Percentiles rank a stretch among this genome's conserved stretches.
Evolutionary conservation across 192 early-diverging fungal genomes (phyloP).

Genomic region (Lunasporangiospora selenospora): DNA sequence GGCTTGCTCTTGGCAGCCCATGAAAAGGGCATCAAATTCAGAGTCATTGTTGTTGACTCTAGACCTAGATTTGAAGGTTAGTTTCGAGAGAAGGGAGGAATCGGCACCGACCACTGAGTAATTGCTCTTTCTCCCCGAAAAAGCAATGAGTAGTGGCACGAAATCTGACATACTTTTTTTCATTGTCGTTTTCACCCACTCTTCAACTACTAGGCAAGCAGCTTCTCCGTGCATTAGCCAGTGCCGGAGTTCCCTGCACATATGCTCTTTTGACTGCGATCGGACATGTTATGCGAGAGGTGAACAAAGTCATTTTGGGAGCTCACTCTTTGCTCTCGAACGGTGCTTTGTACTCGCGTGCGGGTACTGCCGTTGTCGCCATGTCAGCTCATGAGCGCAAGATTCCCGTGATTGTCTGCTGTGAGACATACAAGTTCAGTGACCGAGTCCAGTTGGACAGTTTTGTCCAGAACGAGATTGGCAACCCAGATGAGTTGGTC

Average conservation of each 20-base stretch:
- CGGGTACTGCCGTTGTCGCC: constrained; percentile 90
- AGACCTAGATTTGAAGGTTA: constrained; percentile 89
- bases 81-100: constrained; percentile 1
- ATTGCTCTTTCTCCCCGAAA: not conserved
- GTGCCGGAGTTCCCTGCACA: constrained; percentile 74
- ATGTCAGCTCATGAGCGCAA: constrained; percentile 87
- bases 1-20: constrained; percentile 80
- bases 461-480: constrained; percentile 96
- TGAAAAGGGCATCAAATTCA: constrained; percentile 76
- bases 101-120: not conserved
- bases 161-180: not conserved
- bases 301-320: constrained; percentile 95
- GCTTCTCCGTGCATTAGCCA: constrained; percentile 62
- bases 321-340: constrained; percentile 92
- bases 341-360: constrained; percentile 89
- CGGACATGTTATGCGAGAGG: constrained; percentile 82
- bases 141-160: not conserved
- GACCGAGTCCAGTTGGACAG: constrained; percentile 93
- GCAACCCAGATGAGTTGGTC: constrained; percentile 87
- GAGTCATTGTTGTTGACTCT: constrained; percentile 92
- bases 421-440: constrained; percentile 97
- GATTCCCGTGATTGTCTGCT: constrained; percentile 95
- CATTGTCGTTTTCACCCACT: not conserved
- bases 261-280: constrained; percentile 73
- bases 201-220: constrained; percentile 59